Evolutionary conservation across 768 basidiomycete genomes (phyloP).

Genomic region (Tremella yokohamensis): DNA sequence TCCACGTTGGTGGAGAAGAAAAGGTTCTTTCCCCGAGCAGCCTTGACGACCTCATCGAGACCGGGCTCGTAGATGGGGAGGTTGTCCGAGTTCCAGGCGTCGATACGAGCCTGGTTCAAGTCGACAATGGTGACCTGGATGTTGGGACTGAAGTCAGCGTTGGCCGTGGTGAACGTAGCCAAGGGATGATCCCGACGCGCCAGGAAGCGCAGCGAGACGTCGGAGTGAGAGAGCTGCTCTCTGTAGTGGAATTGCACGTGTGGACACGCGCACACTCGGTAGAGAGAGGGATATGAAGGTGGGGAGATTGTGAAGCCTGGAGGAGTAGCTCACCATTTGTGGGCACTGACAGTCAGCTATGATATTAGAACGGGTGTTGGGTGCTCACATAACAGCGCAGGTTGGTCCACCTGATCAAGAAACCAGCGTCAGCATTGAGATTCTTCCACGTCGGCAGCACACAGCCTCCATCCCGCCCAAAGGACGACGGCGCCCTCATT

Average conservation of each 20-base stretch:
- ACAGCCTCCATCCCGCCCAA: not conserved
- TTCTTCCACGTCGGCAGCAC: slow-evolving; percentile 1
- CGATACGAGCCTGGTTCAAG: slow-evolving; percentile 87
- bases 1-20: slow-evolving; percentile 97
- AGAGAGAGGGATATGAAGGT: not conserved
- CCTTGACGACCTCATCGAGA: slow-evolving; percentile 80
- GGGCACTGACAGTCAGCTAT: slow-evolving; percentile 54
- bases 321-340: slow-evolving; percentile 61
- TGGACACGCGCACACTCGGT: not conserved
- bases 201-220: too few species aligned
- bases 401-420: slow-evolving; percentile 74
- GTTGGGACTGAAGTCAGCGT: slow-evolving; percentile 57
- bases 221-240: too few species aligned
- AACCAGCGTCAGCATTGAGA: slow-evolving; percentile 3
- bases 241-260: not conserved
- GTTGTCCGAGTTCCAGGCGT: slow-evolving; percentile 86
- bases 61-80: slow-evolving; percentile 98
- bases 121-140: slow-evolving; percentile 97
- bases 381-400: slow-evolving; percentile 75
- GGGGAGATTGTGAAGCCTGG: not conserved
- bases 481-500: not conserved
- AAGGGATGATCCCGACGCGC: too few species aligned
- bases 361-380: not conserved
- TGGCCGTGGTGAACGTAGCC: too few species aligned
- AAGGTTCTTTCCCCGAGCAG: slow-evolving; percentile 86